These are phyloP conservation scores for Fusarium dlaminii DNA, from an alignment of 2,329 filamentous ascomycete species.

Conservation along the genomic window DNA sequence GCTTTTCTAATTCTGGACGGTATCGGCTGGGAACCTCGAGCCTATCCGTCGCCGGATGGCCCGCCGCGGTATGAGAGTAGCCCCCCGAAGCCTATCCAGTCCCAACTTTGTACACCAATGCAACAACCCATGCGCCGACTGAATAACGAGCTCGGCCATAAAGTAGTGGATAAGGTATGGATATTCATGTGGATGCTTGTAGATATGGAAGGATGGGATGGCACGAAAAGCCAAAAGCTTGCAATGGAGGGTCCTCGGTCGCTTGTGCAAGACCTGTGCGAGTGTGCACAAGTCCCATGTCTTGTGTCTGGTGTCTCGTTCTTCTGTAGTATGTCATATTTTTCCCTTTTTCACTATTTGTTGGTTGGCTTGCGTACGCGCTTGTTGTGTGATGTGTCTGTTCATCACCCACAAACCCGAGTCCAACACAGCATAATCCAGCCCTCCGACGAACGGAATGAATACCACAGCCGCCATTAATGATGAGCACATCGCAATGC, in stretches of 20 bases:
- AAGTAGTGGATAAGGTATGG: conserved; percentile 40
- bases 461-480: conserved; percentile 31
- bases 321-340: conserved; percentile 18
- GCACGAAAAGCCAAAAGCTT: conserved; percentile 20
- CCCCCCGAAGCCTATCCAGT: conserved; percentile 35
- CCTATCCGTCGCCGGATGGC: conserved; percentile 42
- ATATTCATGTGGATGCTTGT: conserved; percentile 25
- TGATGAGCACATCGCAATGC: conserved; percentile 28
- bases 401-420: conserved; percentile 18
- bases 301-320: conserved; percentile 15
- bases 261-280: conserved; percentile 34
- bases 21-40: conserved; percentile 28
- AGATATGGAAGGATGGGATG: conserved; percentile 14
- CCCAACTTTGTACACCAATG: conserved; percentile 25
- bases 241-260: conserved; percentile 23
- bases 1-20: conserved; percentile 50
- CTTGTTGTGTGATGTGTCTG: conserved; percentile 23
- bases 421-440: conserved; percentile 10
- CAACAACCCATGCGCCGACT: conserved; percentile 42
- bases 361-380: conserved; percentile 28
- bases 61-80: conserved; percentile 44
- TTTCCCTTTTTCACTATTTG: background rate
- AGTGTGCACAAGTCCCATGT: conserved; percentile 34
- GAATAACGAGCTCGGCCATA: conserved; percentile 44
- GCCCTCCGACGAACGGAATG: conserved; percentile 26